phyloP scores from a whole-genome alignment of 495 filamentous ascomycete species.

The Immersiella caudata region DNA sequence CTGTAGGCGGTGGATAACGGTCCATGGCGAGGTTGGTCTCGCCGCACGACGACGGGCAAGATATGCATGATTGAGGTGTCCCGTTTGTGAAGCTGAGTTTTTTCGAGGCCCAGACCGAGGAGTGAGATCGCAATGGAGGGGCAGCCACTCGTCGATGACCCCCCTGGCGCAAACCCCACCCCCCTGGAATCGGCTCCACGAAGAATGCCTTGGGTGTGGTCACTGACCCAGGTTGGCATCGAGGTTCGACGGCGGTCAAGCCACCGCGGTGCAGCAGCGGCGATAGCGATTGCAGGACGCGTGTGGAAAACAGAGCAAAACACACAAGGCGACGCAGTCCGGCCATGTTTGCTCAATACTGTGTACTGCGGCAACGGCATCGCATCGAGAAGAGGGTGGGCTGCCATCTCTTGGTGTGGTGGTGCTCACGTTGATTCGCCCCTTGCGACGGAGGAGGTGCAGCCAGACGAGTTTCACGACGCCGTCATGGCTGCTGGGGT shows the following conservation, averaged over 20 bases:
- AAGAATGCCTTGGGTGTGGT: too few species aligned
- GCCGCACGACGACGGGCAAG: background rate
- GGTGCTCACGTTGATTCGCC: constrained; percentile 26
- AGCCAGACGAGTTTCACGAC: constrained; percentile 41
- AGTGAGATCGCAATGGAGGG: background rate
- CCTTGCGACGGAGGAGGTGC: constrained; percentile 29
- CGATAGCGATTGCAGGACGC: background rate
- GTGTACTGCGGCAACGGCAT: constrained; percentile 4
- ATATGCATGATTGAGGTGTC: background rate
- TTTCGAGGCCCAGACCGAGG: background rate
- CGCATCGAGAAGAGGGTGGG: constrained; percentile 9
- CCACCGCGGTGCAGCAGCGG: background rate
- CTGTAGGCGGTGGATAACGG: background rate
- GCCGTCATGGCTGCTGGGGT: constrained; percentile 29
- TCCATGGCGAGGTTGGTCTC: background rate
- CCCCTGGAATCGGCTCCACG: background rate
- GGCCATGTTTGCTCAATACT: constrained; percentile 21
- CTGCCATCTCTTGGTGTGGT: constrained; percentile 11
- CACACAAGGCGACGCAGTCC: constrained; percentile 21
- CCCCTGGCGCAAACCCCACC: too few species aligned
- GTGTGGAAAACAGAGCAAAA: background rate
- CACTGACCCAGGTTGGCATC: too few species aligned
- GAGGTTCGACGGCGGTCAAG: too few species aligned
- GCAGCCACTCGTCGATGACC: background rate
- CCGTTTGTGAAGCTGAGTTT: background rate